A percentile compares a stretch with the other conserved stretches of the same genome.
Conservation (phyloP, 129 eudicot genomes). For the Flaveria sonorensis region DNA sequence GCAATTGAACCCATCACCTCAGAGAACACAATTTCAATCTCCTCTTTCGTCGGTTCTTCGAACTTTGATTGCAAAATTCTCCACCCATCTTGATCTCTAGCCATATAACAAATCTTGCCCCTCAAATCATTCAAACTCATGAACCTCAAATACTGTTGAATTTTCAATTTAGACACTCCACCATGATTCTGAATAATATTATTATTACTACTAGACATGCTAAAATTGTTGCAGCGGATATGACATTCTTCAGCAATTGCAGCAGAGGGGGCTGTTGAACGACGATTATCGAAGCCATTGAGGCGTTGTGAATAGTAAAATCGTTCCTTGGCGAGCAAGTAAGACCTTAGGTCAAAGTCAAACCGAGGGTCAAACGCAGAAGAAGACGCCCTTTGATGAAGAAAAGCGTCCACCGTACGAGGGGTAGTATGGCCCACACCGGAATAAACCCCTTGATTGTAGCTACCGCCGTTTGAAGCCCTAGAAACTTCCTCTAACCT, state of each 20-base stretch:
- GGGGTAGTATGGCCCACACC: slow-evolving; percentile 33
- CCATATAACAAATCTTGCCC: slow-evolving; percentile 43
- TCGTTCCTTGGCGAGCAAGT: slow-evolving; percentile 64
- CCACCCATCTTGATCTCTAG: slow-evolving; percentile 53
- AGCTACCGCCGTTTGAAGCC: slow-evolving; percentile 15
- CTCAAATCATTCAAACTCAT: slow-evolving; percentile 36
- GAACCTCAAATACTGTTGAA: not conserved
- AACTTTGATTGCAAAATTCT: slow-evolving; percentile 41
- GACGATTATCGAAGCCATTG: slow-evolving; percentile 8
- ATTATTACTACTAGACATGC: not conserved
- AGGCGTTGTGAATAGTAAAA: not conserved
- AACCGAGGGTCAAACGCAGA: slow-evolving; percentile 28
- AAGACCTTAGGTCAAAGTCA: slow-evolving; percentile 37
- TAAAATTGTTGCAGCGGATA: not conserved
- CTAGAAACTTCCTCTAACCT: slow-evolving; percentile 13
- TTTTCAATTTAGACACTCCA: slow-evolving; percentile 21
- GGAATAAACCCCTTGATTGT: slow-evolving; percentile 26
- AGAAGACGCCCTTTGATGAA: slow-evolving; percentile 15
- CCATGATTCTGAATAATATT: not conserved
- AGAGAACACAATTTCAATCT: slow-evolving; percentile 48
- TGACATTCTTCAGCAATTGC: not conserved
- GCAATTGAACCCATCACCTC: slow-evolving; percentile 46
- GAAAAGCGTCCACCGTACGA: slow-evolving; percentile 40
- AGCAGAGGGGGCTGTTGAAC: not conserved
- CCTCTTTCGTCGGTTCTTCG: slow-evolving; percentile 39